A percentile compares a stretch with the other conserved stretches of the same genome.
Evolutionary conservation across 495 filamentous ascomycete species (phyloP).

Genomic region (Annulohypoxylon stygium): DNA sequence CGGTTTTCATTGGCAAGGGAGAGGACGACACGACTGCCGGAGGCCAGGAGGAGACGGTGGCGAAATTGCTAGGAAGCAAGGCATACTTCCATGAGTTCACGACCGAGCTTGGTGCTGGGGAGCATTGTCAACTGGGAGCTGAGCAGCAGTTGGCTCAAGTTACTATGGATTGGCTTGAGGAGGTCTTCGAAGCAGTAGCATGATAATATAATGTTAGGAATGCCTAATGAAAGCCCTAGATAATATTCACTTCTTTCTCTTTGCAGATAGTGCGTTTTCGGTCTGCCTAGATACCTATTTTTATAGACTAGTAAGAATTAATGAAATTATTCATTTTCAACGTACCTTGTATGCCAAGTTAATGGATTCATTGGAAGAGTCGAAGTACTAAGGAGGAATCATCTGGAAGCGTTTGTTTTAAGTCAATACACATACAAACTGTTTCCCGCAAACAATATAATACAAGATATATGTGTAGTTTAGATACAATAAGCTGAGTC

Average conservation of each 20-base stretch:
- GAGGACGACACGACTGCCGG: slow-evolving; percentile 48
- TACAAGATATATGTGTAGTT: not conserved
- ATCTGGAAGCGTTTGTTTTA: not conserved
- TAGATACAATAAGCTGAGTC: not conserved
- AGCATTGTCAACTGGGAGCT: slow-evolving; percentile 45
- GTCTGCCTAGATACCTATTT: not conserved
- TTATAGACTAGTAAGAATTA: not conserved
- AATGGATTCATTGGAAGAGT: not conserved
- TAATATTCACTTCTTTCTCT: not conserved
- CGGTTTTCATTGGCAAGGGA: slow-evolving; percentile 55
- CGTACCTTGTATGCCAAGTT: not conserved
- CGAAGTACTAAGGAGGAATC: not conserved
- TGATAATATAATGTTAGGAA: slow-evolving; percentile 4
- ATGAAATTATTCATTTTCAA: not conserved
- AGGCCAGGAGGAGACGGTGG: slow-evolving; percentile 52
- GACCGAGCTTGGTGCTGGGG: slow-evolving; percentile 40
- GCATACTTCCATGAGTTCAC: slow-evolving; percentile 47
- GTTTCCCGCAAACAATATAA: not conserved
- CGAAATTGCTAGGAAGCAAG: slow-evolving; percentile 45
- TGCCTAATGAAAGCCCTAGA: not conserved
- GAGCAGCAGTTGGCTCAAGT: slow-evolving; percentile 28
- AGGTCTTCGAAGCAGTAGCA: slow-evolving; percentile 22
- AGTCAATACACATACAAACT: not conserved
- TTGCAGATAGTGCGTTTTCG: not conserved
- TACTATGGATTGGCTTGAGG: slow-evolving; percentile 30